A percentile compares a stretch with the other conserved stretches of the same genome.
These are phyloP conservation scores for Colletotrichum scovillei DNA, from an alignment of 2,329 filamentous ascomycete species.

Conservation along the genomic window DNA sequence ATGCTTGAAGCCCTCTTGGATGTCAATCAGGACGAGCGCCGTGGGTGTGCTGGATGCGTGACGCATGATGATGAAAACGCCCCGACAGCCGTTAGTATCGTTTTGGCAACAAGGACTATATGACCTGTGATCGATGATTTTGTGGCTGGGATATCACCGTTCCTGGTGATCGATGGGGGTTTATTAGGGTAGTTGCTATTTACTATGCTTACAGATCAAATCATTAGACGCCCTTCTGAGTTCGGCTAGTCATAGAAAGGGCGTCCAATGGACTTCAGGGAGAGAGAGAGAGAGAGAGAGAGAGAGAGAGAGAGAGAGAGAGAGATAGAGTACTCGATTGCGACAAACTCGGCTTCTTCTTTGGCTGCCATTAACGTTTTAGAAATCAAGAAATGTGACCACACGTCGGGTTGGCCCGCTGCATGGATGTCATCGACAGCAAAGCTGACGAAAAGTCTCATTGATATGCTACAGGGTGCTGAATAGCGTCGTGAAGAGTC, in stretches of 20 bases:
- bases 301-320: too few species aligned
- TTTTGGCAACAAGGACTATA: neutral
- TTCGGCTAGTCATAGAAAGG: neutral
- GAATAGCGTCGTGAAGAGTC: too few species aligned
- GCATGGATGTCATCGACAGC: too few species aligned
- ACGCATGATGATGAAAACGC: constrained; percentile 36
- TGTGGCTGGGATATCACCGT: neutral
- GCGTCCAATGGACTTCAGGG: neutral
- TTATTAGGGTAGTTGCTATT: neutral
- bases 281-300: too few species aligned
- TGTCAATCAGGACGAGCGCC: constrained; percentile 59
- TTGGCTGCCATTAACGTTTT: too few species aligned
- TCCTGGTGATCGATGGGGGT: neutral
- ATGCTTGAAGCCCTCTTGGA: constrained; percentile 55
- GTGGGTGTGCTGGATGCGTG: constrained; percentile 42
- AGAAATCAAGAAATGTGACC: too few species aligned
- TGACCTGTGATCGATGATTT: neutral
- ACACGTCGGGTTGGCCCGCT: too few species aligned
- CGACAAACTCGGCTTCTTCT: too few species aligned
- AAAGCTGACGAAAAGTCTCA: too few species aligned
- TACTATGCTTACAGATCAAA: neutral
- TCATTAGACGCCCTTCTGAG: neutral
- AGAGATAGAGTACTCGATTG: too few species aligned
- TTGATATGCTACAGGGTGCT: too few species aligned
- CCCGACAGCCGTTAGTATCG: neutral